A percentile compares a stretch with the other conserved stretches of the same genome.
Conservation (phyloP, 2,329 filamentous ascomycete genomes). For the Apiospora pterosperma region DNA sequence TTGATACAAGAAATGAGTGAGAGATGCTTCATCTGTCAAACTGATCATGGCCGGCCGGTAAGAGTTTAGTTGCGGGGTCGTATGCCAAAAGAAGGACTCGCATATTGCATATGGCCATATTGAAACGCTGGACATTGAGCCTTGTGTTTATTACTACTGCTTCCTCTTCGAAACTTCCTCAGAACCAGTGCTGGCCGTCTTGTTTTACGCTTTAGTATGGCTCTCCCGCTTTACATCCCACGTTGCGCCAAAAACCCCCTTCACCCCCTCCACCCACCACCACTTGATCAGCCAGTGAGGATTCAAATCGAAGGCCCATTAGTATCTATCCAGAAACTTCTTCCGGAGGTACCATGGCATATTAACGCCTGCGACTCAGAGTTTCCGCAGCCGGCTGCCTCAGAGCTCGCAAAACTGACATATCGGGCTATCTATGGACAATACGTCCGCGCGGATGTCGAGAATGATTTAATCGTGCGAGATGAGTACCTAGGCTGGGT, state of each 20-base stretch:
- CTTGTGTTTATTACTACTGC: too few relatives aligned
- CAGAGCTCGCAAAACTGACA: conserved; percentile 13
- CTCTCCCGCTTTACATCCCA: conserved; percentile 12
- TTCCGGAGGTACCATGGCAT: conserved; percentile 13
- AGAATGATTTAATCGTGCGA: conserved; percentile 9
- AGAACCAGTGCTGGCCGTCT: too few relatives aligned
- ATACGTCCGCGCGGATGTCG: too few relatives aligned
- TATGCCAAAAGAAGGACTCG: too few relatives aligned
- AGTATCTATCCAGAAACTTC: conserved; percentile 12
- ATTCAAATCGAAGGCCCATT: conserved; percentile 16
- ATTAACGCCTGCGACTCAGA: not conserved
- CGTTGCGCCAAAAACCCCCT: conserved; percentile 11
- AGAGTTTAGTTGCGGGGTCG: too few relatives aligned
- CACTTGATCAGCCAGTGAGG: conserved; percentile 10
- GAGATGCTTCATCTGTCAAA: too few relatives aligned
- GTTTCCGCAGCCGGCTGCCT: conserved; percentile 9
- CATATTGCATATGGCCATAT: too few relatives aligned
- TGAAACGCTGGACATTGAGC: too few relatives aligned
- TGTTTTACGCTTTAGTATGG: too few relatives aligned
- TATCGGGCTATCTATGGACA: conserved; percentile 9
- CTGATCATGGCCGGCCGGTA: too few relatives aligned
- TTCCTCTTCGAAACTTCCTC: too few relatives aligned
- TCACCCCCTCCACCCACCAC: conserved; percentile 10
- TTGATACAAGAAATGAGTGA: too few relatives aligned
- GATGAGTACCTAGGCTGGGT: conserved; percentile 12